A percentile compares a stretch with the other conserved stretches of the same genome.
These are phyloP conservation scores for Albifimbria verrucaria DNA, from an alignment of 2,329 filamentous ascomycete species.

Conservation along the genomic window DNA sequence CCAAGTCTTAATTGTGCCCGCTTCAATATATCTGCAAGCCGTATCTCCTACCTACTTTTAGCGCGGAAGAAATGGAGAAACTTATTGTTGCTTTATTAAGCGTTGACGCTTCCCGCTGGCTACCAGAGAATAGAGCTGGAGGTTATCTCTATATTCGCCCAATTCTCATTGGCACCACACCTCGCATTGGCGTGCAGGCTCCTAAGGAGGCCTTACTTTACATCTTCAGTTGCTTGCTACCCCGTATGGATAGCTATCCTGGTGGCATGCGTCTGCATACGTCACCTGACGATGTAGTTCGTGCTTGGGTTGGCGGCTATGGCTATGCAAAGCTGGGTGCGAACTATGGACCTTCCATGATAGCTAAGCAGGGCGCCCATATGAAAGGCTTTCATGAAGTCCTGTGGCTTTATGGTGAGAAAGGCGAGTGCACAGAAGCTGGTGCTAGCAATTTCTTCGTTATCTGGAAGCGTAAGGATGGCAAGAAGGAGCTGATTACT, in stretches of 20 bases:
- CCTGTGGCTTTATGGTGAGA: constrained; percentile 65
- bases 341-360: constrained; percentile 14
- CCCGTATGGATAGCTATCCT: constrained; percentile 9
- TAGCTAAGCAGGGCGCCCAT: constrained; percentile 6
- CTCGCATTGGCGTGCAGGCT: background rate
- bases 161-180: background rate
- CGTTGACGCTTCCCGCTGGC: constrained; percentile 68
- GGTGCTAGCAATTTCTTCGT: constrained; percentile 69
- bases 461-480: constrained; percentile 52
- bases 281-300: background rate
- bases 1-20: constrained; percentile 63
- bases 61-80: constrained; percentile 62
- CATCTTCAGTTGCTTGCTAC: background rate
- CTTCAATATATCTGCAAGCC: constrained; percentile 48
- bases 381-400: constrained; percentile 32
- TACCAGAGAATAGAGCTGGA: constrained; percentile 61
- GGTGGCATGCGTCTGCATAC: background rate
- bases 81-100: constrained; percentile 65
- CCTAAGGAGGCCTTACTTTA: constrained; percentile 22
- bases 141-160: constrained; percentile 66
- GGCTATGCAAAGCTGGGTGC: constrained; percentile 10
- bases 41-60: constrained; percentile 69
- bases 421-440: constrained; percentile 62
- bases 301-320: constrained; percentile 5
- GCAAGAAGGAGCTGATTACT: constrained; percentile 59